Conservation (phyloP, 2,329 filamentous ascomycete species). For the Pseudocercospora eumusae region DNA sequence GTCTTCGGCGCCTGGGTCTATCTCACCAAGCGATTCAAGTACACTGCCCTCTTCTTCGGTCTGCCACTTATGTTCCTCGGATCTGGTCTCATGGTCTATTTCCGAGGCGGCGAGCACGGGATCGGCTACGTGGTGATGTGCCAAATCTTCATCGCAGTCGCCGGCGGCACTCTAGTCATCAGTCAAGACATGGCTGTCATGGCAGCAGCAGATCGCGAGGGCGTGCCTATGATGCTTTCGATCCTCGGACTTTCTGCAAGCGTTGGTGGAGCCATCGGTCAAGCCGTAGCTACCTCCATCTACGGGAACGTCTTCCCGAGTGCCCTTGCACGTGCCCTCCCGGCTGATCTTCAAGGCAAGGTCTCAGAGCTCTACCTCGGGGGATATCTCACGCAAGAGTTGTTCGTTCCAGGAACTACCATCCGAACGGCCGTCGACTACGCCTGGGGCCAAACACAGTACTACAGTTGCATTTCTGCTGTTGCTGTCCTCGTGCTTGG, state of each 20-base stretch:
- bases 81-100: constrained; percentile 41
- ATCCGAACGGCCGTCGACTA: constrained; percentile 49
- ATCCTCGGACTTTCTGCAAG: constrained; percentile 39
- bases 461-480: constrained; percentile 44
- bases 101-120: constrained; percentile 42
- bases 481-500: constrained; percentile 39
- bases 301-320: constrained; percentile 38
- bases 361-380: constrained; percentile 35
- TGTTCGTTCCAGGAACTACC: constrained; percentile 46
- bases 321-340: constrained; percentile 20
- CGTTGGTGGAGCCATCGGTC: constrained; percentile 35
- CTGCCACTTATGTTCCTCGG: constrained; percentile 42
- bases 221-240: constrained; percentile 43
- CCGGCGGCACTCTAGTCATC: constrained; percentile 57
- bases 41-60: constrained; percentile 41
- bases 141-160: constrained; percentile 58
- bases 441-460: constrained; percentile 53
- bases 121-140: constrained; percentile 57
- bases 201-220: constrained; percentile 38
- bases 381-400: constrained; percentile 23
- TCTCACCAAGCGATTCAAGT: constrained; percentile 53
- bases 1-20: constrained; percentile 53
- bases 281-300: constrained; percentile 31
- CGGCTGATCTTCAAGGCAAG: constrained; percentile 32
- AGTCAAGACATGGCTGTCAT: constrained; percentile 61